phyloP scores from a whole-genome alignment of 2,329 filamentous ascomycete species.

The Eutypa lata region DNA sequence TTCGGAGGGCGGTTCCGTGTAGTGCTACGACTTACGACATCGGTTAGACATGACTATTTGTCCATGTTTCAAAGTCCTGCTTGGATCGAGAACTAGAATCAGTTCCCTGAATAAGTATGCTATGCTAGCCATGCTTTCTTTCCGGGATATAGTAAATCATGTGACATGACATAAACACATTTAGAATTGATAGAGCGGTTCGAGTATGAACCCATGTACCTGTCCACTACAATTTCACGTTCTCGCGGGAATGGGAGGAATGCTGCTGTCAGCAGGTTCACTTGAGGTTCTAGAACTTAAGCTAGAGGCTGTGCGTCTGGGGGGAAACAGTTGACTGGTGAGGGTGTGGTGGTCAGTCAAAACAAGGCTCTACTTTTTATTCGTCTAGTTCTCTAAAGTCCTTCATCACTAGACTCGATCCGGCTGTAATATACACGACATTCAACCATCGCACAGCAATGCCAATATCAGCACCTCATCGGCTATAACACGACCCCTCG shows the following conservation, averaged over 20 bases:
- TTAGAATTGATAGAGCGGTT: not conserved
- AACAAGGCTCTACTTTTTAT: not conserved
- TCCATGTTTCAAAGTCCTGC: not conserved
- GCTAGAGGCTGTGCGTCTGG: too few relatives aligned
- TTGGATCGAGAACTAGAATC: not conserved
- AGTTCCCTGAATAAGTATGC: not conserved
- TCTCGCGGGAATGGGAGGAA: too few relatives aligned
- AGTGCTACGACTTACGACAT: not conserved
- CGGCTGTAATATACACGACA: not conserved
- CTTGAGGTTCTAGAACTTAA: too few relatives aligned
- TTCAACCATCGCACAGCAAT: not conserved
- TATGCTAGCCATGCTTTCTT: not conserved
- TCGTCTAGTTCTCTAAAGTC: not conserved
- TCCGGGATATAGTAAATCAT: not conserved
- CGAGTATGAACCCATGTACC: too few relatives aligned
- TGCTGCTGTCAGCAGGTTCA: too few relatives aligned
- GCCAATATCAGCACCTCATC: too few relatives aligned
- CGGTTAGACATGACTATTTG: not conserved
- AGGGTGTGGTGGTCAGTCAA: too few relatives aligned
- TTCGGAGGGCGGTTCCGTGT: not conserved
- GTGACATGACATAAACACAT: not conserved
- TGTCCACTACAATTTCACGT: too few relatives aligned
- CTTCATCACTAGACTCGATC: not conserved
- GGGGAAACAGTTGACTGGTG: too few relatives aligned
- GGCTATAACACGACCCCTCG: not conserved